A percentile compares a stretch with the other conserved stretches of the same genome.
Conservation (phyloP, 192 early-diverging fungal species). For the Spinellus fusiger region DNA sequence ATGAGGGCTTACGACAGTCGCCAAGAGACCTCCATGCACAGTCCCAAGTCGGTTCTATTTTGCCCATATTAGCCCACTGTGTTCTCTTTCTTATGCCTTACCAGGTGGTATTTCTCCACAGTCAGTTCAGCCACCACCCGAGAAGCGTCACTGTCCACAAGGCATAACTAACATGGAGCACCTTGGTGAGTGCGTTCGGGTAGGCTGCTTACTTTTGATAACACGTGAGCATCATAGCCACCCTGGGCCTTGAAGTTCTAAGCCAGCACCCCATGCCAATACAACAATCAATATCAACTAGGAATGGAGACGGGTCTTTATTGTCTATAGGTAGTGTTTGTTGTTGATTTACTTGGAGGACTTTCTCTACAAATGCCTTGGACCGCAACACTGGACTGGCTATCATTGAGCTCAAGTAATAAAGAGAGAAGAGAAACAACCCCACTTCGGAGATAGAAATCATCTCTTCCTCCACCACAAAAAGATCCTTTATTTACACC, state of each 20-base stretch:
- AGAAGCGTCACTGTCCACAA: conserved; percentile 32
- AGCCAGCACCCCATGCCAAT: too few species aligned
- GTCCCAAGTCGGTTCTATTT: conserved; percentile 40
- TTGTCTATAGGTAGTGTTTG: too few species aligned
- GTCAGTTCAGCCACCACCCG: conserved; percentile 34
- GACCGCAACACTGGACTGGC: not conserved
- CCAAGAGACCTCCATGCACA: conserved; percentile 46
- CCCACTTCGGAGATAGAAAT: too few species aligned
- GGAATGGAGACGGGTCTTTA: too few species aligned
- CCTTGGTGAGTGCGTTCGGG: too few species aligned
- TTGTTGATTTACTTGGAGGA: not conserved
- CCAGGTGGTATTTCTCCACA: conserved; percentile 44
- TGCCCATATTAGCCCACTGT: not conserved
- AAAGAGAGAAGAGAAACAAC: too few species aligned
- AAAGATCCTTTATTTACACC: too few species aligned
- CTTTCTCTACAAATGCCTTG: not conserved
- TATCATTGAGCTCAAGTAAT: too few species aligned
- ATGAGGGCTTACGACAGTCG: conserved; percentile 34
- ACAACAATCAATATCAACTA: too few species aligned
- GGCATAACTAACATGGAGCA: not conserved
- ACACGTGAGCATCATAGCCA: conserved; percentile 15
- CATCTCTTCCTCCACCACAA: too few species aligned
- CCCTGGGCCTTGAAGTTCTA: conserved; percentile 8
- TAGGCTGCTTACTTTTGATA: conserved; percentile 15
- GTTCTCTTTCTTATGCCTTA: conserved; percentile 20